Evolutionary conservation across 176 grass and related monocot species (phyloP).

Genomic region (Phyllostachys edulis): DNA sequence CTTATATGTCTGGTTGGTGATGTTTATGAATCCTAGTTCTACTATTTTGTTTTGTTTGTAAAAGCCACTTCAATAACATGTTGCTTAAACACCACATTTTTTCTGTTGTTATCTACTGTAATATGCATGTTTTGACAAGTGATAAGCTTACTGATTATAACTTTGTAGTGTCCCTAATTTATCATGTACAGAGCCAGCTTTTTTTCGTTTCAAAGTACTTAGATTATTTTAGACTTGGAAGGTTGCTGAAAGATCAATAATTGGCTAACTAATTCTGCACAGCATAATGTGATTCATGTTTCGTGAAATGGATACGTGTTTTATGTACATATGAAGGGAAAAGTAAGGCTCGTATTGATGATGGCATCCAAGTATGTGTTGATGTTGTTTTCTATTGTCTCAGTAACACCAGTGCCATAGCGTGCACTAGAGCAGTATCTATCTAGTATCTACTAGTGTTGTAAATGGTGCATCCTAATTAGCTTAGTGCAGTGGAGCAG

Average conservation of each 20-base stretch:
- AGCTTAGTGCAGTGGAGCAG: not conserved
- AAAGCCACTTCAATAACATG: not conserved
- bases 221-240: constrained; percentile 8
- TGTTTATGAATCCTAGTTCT: not conserved
- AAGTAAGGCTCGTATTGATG: not conserved
- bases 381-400: not conserved
- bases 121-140: not conserved
- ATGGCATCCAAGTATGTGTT: not conserved
- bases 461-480: not conserved
- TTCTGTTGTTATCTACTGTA: not conserved
- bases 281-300: not conserved
- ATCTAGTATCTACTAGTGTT: not conserved
- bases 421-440: not conserved
- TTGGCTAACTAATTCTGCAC: not conserved
- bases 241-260: not conserved
- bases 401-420: not conserved
- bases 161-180: not conserved
- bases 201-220: not conserved
- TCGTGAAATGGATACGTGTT: not conserved
- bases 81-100: not conserved
- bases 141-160: not conserved
- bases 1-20: not conserved
- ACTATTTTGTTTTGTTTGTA: constrained; percentile 11
- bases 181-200: not conserved
- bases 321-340: not conserved